Evolutionary conservation across 2,329 filamentous ascomycete genomes (phyloP), one percentile per base, ranked within the genome.

Genomic region (Stromatinia cepivora): DNA sequence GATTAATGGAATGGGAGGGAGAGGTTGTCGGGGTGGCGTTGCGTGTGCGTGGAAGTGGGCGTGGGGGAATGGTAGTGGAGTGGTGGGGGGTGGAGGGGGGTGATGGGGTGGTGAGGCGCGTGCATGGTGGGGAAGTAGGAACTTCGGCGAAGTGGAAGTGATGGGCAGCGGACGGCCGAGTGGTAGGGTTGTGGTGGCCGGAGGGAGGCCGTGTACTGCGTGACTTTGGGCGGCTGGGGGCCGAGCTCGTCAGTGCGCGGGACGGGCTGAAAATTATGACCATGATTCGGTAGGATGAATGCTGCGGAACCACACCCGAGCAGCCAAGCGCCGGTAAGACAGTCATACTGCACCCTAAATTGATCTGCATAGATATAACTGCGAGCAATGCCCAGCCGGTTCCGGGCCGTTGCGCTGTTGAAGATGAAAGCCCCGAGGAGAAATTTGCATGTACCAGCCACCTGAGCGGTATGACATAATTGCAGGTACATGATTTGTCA

Each of bases 401-500:
- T n/a, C n/a, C 46, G 42, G 22, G 31, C 39, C 53, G 39, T 17
- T 67, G 42, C 25, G 53, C 31, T 36, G 15, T 50, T 61, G 53
- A 48, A 57, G 53, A 39, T 56, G 52, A 52, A 10, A 39, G 15
- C 5, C 17, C 46, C 48, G 13, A 39, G 11, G n/a, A 25, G 34
- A 52, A 36, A 48, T 52, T 64, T 61, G 31, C 22, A 64, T 52
- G 45, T 42, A 52, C 61, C 61, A 64, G 61, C 34, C 61, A 52
- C n/a, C 15, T 39, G 46, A 52, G 46, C n/a, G 46, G 61, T 52
- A 46, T 63, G 61, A 52, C 46, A 52, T 28, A 36, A 36, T 52
- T 13, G 15, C 22, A 64, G 31, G 5, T 11, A 22, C 28, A 52
- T 64, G 61, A 64, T 13, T 22, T 20, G 52, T 52, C 46, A 52